These are phyloP conservation scores for Capronia americana DNA, from an alignment of 2,329 filamentous ascomycete genomes.

Conservation along the genomic window DNA sequence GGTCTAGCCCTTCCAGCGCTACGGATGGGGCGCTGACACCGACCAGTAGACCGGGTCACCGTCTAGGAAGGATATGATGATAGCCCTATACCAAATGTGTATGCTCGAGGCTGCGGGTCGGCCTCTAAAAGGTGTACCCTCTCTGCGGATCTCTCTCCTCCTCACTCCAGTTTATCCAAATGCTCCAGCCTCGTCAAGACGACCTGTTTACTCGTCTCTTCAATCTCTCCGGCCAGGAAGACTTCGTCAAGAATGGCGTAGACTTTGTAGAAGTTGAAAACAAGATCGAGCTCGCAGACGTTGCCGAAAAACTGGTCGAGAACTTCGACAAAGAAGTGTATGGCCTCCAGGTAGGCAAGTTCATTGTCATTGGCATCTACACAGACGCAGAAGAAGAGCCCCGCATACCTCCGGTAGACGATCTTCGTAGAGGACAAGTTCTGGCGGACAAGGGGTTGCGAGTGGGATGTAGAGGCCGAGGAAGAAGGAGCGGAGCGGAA, in stretches of 20 bases:
- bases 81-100: background rate
- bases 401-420: slow-evolving; percentile 95
- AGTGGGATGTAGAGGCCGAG: slow-evolving; percentile 22
- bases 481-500: slow-evolving; percentile 53
- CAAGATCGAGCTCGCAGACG: slow-evolving; percentile 94
- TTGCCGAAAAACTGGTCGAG: slow-evolving; percentile 99
- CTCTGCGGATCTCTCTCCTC: background rate
- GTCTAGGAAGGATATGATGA: background rate
- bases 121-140: background rate
- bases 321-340: slow-evolving; percentile 99
- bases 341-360: slow-evolving; percentile 92
- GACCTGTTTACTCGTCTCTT: slow-evolving; percentile 98
- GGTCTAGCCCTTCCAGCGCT: background rate
- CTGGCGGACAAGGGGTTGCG: slow-evolving; percentile 38
- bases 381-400: slow-evolving; percentile 98
- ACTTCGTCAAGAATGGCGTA: slow-evolving; percentile 99
- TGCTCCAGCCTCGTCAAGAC: slow-evolving; percentile 93
- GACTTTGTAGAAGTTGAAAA: slow-evolving; percentile 79
- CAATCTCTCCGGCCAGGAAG: slow-evolving; percentile 95
- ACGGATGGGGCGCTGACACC: background rate
- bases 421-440: slow-evolving; percentile 72
- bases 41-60: background rate
- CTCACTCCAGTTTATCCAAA: slow-evolving; percentile 90
- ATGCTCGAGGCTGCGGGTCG: background rate
- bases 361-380: slow-evolving; percentile 99